Base-by-base conservation (phyloP, 1,139 yeast genomes). In the Protomyces gravidus region DNA sequence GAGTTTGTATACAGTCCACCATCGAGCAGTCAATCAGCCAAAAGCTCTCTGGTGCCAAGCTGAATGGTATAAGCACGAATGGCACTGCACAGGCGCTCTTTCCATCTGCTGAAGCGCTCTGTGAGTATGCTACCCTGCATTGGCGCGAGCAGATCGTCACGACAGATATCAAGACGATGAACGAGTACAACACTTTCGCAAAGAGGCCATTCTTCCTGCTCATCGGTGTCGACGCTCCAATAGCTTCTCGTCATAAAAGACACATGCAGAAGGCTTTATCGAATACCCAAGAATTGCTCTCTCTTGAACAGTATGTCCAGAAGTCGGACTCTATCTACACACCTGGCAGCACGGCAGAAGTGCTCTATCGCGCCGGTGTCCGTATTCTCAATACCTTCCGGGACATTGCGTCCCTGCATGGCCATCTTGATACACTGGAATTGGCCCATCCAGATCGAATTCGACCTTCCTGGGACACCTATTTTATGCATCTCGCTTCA, bases 381-480 rank as follows among this genome's bases (percentile, higher is more conserved):
- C 82, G 80, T 60, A 76, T 88, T 55, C 74, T 86, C 65, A 86
- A 88, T 71, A 78, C 84, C 6, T 74, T 82, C 2, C 70, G 71
- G 13, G 73, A 79, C 5, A 71, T 80, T 19, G 76, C 76, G 53
- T 76, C 78, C 48, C 73, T 86, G 36, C 77, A 79, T 63, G 73
- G 73, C 2, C 79, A 80, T 62, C 75, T 88, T 11, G 74, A 78
- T 11, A 78, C 77, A 51, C 72, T 88, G 51, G 76, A 84, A 63
- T 70, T 89, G 40, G 64, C 76, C 25, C 83, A 86, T 67, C 69
- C 68, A 3, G 73, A 86, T 11, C 78, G 97, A 28, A 75, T 90
- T 55, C 77, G 99, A 60, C 99, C 99, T 0, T 80, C 85, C 2
- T 92, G 99, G 99, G 98, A 92, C 71, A 80, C 92, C 1, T 92